Conservation (phyloP, 2,329 filamentous ascomycete genomes). For the Lecanicillium sp. region DNA sequence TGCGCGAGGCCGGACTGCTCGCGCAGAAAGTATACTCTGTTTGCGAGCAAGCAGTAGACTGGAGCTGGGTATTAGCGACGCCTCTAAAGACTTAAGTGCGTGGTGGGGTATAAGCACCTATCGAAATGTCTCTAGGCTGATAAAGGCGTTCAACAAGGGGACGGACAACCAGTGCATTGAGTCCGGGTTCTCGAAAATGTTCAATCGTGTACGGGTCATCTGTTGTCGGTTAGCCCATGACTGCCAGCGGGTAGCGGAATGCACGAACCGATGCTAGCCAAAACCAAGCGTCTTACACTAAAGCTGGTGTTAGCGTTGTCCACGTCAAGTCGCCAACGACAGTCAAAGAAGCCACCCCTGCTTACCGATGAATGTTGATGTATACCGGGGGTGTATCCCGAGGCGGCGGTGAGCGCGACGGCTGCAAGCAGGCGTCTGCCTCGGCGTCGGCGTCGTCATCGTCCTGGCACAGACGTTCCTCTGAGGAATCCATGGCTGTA, state of each 20-base stretch:
- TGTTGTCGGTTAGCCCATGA: conserved; percentile 7
- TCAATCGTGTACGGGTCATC: conserved; percentile 37
- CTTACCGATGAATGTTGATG: conserved; percentile 11
- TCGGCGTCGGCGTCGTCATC: conserved; percentile 3
- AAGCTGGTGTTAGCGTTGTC: not conserved
- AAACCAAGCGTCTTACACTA: conserved; percentile 11
- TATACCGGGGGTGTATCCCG: conserved; percentile 5
- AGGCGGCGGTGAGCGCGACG: not conserved
- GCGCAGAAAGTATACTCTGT: conserved; percentile 60
- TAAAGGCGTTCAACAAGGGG: conserved; percentile 59
- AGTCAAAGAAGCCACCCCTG: not conserved
- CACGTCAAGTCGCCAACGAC: too few species aligned
- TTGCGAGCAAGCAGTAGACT: conserved; percentile 67
- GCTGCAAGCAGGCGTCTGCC: not conserved
- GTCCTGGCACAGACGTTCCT: not conserved
- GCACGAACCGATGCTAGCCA: conserved; percentile 12
- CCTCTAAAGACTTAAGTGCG: too few species aligned
- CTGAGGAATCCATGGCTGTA: not conserved
- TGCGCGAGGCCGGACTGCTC: conserved; percentile 59
- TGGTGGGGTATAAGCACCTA: conserved; percentile 41
- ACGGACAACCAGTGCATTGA: conserved; percentile 55
- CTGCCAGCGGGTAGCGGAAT: not conserved
- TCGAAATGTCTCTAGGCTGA: conserved; percentile 52
- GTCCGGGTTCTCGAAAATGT: conserved; percentile 55
- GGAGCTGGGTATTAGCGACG: too few species aligned